Evolutionary conservation across 2,329 filamentous ascomycete genomes (phyloP).

Genomic region (Epicoccum nigrum): DNA sequence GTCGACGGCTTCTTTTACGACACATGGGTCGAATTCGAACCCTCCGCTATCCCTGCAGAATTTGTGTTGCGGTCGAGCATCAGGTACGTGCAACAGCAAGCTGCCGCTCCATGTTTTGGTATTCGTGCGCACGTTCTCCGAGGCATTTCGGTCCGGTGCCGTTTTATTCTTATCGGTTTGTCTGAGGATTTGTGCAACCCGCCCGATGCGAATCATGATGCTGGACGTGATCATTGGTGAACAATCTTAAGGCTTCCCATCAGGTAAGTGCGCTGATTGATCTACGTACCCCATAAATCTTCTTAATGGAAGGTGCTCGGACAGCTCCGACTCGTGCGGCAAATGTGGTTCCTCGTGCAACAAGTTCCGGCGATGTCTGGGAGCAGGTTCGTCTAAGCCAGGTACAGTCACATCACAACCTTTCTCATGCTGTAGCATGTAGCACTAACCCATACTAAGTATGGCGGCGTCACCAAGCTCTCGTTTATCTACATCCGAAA

Average conservation of each 20-base stretch:
- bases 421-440: neutral
- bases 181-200: neutral
- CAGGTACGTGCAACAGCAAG: neutral
- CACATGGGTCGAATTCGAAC: no score
- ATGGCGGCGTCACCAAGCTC: neutral
- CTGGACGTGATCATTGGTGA: neutral
- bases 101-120: neutral
- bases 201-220: neutral
- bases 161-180: neutral
- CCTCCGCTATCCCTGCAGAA: no score
- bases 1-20: no score
- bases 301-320: neutral
- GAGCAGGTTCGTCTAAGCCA: no score
- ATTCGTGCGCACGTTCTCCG: neutral
- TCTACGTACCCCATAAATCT: neutral
- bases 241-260: neutral
- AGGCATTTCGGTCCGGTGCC: no score
- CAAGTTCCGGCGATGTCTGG: no score
- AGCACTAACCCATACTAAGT: slow-evolving; percentile 3
- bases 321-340: neutral
- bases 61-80: neutral
- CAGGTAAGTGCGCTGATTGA: neutral
- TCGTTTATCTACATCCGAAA: slow-evolving; percentile 3
- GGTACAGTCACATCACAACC: neutral
- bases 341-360: neutral